Conservation (phyloP, 306 rosid genomes). For the Ammopiptanthus mongolicus region DNA sequence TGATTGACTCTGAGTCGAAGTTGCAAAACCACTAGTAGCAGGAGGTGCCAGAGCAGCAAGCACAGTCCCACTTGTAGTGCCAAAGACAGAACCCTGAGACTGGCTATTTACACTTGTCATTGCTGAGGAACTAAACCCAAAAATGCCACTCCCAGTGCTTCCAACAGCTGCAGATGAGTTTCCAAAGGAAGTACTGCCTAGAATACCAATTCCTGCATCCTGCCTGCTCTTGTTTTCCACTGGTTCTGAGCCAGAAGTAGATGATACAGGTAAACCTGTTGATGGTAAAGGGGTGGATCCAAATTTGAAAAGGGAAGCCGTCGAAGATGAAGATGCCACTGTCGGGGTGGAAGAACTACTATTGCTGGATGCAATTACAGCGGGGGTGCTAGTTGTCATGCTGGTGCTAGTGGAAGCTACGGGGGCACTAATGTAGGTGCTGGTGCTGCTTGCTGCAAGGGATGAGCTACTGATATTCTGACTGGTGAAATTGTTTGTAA, state of each 20-base stretch:
- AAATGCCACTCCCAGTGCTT: constrained; percentile 41
- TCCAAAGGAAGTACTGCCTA: constrained; percentile 28
- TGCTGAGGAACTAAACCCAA: constrained; percentile 50
- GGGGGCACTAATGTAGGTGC: background rate
- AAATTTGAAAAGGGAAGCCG: constrained; percentile 43
- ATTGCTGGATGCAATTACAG: constrained; percentile 22
- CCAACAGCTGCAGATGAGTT: constrained; percentile 33
- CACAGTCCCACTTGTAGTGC: constrained; percentile 20
- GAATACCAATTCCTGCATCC: constrained; percentile 32
- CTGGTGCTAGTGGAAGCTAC: constrained; percentile 17
- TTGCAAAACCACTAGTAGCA: constrained; percentile 39
- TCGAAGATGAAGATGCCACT: constrained; percentile 32
- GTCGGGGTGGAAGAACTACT: constrained; percentile 25
- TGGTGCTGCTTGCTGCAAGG: constrained; percentile 10
- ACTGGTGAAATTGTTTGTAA: constrained; percentile 31
- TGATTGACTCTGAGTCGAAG: constrained; percentile 50
- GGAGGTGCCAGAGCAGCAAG: constrained; percentile 32
- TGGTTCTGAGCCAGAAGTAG: constrained; percentile 33
- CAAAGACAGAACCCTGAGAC: constrained; percentile 37
- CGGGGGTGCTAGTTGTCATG: constrained; percentile 19
- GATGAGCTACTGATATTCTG: constrained; percentile 39
- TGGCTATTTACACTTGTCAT: constrained; percentile 42
- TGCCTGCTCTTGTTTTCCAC: constrained; percentile 38
- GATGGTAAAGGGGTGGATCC: constrained; percentile 31
- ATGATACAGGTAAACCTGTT: constrained; percentile 29